Conservation (phyloP, 2,329 filamentous ascomycete species). For the Ceratocystis alfenasii region DNA sequence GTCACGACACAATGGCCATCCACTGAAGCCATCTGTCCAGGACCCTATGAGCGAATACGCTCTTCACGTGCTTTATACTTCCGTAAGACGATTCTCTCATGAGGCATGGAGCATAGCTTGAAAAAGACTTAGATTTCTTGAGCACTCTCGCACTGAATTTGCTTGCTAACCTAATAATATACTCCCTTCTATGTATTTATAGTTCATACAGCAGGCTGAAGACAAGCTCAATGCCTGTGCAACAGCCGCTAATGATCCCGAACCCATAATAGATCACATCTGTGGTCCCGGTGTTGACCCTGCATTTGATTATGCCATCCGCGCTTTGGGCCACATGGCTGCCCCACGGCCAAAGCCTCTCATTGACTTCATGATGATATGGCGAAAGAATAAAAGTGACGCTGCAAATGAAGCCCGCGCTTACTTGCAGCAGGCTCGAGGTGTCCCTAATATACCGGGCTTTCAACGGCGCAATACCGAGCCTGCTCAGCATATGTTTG, state of each 20-base stretch:
- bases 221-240: slow-evolving; percentile 88
- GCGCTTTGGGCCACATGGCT: slow-evolving; percentile 85
- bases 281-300: slow-evolving; percentile 83
- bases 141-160: too few relatives aligned
- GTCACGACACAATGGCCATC: slow-evolving; percentile 48
- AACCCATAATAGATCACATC: slow-evolving; percentile 75
- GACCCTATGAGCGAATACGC: slow-evolving; percentile 98
- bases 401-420: slow-evolving; percentile 58
- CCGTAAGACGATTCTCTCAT: slow-evolving; percentile 40
- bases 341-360: slow-evolving; percentile 86
- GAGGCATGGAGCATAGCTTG: not conserved
- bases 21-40: slow-evolving; percentile 48
- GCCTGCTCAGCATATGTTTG: slow-evolving; percentile 34
- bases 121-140: not conserved
- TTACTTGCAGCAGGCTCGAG: slow-evolving; percentile 44
- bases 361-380: slow-evolving; percentile 96
- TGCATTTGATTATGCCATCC: slow-evolving; percentile 86
- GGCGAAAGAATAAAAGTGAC: slow-evolving; percentile 93
- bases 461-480: slow-evolving; percentile 65
- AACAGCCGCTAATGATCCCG: slow-evolving; percentile 62
- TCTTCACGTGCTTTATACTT: slow-evolving; percentile 88
- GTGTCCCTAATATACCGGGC: slow-evolving; percentile 34
- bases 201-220: slow-evolving; percentile 94
- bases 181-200: slow-evolving; percentile 8
- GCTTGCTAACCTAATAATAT: slow-evolving; percentile 22